Percentiles rank a stretch among this genome's conserved stretches.
These are phyloP conservation scores for Polyplosphaeria fusca DNA, from an alignment of 495 filamentous ascomycete species.

Conservation along the genomic window DNA sequence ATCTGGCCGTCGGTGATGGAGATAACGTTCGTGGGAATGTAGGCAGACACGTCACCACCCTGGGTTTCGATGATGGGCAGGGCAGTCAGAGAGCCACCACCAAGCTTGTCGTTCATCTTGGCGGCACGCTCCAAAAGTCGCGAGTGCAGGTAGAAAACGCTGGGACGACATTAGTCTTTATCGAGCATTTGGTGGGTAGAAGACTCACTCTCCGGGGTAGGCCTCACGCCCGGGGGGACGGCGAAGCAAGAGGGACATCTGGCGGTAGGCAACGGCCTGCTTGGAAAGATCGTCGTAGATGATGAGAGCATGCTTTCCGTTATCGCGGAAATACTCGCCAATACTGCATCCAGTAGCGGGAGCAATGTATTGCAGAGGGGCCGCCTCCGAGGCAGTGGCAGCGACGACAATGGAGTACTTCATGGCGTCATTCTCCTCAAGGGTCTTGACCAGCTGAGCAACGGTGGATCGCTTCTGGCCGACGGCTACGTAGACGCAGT, in stretches of 20 bases:
- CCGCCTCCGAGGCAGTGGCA: slow-evolving; percentile 96
- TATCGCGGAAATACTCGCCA: slow-evolving; percentile 88
- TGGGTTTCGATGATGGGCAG: slow-evolving; percentile 99
- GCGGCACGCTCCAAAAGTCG: slow-evolving; percentile 98
- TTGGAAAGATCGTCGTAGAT: slow-evolving; percentile 97
- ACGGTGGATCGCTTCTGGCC: slow-evolving; percentile 99
- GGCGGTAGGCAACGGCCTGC: slow-evolving; percentile 99
- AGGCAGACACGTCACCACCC: slow-evolving; percentile 99
- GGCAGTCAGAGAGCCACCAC: slow-evolving; percentile 94
- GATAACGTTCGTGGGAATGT: slow-evolving; percentile 99
- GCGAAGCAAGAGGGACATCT: slow-evolving; percentile 99
- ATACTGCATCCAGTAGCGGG: slow-evolving; percentile 50
- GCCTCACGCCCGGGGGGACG: slow-evolving; percentile 99
- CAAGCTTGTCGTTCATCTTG: slow-evolving; percentile 97
- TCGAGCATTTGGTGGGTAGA: neutral
- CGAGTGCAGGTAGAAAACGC: slow-evolving; percentile 99
- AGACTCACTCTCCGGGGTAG: slow-evolving; percentile 85
- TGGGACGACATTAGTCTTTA: slow-evolving; percentile 28
- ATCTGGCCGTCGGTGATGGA: slow-evolving; percentile 99
- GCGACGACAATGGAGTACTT: slow-evolving; percentile 96
- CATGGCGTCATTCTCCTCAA: slow-evolving; percentile 99
- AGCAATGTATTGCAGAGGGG: slow-evolving; percentile 21
- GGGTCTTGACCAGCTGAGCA: slow-evolving; percentile 97
- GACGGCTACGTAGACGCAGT: slow-evolving; percentile 98
- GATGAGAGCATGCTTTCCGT: slow-evolving; percentile 87